Base-by-base conservation (phyloP, 2,329 filamentous ascomycete species). In the Tricladium varicosporioides region DNA sequence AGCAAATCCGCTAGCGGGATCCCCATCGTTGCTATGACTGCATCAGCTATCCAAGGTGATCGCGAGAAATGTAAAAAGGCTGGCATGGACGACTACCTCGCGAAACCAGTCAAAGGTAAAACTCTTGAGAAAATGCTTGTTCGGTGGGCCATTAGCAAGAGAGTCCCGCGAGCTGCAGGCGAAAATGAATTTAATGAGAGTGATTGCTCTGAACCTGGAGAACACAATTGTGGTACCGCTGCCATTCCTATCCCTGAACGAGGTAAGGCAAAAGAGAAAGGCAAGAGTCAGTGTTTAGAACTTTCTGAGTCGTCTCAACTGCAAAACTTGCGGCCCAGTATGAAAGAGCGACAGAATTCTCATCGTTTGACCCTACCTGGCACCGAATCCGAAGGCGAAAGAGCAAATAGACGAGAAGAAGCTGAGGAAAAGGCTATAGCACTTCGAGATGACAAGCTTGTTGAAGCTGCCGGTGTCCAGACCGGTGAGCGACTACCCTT, bases 21-120 rank as follows among this genome's bases (percentile, higher is more conserved):
- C 5, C 88, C 88, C 0, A 90, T 92, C 51, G 85, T 92, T 40
- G 88, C 88, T n/a, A 90, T 92, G 86, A 92, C 88, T 0, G 89
- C 88, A 4, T 89, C 85, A 3, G 88, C 88, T 0, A 91, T 91
- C 43, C 86, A 90, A 67, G 88, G 88, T 4, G 88, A 92, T 65
- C 78, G 81, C 49, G 88, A 91, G 68, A 91, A 90, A 68, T 91
- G 88, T 67, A 81, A 82, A 58, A 80, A 79, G 59, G 86, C 87
- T 8, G 88, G 88, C 32, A 91, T 91, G 88, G 87, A 91, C 63
- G 87, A 89, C 66, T 88, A 89, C 65, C 75, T 90, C 9, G 77
- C 84, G n/a, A 89, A 89, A 67, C 88, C 88, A 1, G 88, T 91
- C 43, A 87, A 86, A 64, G 82, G 85, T 62, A 80, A 80, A 51